Evolutionary conservation across 148 eudicot species (phyloP).

Genomic region (Rhododendron ovatum): DNA sequence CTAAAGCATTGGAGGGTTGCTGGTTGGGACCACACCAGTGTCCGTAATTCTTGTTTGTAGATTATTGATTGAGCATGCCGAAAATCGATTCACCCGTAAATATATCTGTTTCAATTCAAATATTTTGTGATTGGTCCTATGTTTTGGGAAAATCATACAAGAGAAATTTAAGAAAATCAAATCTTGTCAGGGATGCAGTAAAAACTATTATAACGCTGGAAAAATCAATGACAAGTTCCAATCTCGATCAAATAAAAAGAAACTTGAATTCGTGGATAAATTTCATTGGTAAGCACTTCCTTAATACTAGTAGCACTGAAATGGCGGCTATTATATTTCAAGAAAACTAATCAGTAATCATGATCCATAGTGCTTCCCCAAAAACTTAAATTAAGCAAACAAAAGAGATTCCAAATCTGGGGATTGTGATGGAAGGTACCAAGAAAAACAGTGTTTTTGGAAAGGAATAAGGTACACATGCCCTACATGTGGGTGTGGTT

Average conservation of each 20-base stretch:
- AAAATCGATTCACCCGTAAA: no score
- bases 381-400: neutral
- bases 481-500: conserved; percentile 42
- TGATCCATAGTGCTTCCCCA: conserved; percentile 9
- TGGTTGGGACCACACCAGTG: neutral
- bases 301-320: neutral
- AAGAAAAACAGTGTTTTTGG: neutral
- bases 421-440: conserved; percentile 7
- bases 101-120: neutral
- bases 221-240: neutral
- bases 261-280: neutral
- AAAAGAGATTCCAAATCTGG: neutral
- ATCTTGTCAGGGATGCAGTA: neutral
- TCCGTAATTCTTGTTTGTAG: neutral
- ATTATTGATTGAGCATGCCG: no score
- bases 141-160: neutral
- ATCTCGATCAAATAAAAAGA: neutral
- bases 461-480: conserved; percentile 21
- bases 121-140: neutral
- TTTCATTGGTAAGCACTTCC: neutral
- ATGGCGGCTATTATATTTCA: neutral
- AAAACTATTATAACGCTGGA: neutral
- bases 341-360: neutral
- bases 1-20: neutral
- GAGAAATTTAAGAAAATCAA: neutral